Evolutionary conservation across 306 rosid genomes (phyloP).

Genomic region (Myrica gale): DNA sequence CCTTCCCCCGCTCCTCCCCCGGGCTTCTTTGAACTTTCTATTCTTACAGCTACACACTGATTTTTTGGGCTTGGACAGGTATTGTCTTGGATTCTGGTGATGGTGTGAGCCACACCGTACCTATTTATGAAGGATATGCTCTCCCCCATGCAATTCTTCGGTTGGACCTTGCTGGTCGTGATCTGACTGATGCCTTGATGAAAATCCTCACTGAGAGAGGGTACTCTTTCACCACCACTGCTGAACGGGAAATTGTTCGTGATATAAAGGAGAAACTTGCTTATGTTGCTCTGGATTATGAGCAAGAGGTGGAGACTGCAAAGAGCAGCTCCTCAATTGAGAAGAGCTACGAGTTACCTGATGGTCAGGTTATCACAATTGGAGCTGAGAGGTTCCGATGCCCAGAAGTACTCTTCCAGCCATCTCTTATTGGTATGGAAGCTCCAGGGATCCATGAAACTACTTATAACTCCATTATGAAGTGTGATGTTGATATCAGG

Average conservation of each 20-base stretch:
- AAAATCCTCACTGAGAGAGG: constrained; percentile 75
- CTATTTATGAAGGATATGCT: constrained; percentile 70
- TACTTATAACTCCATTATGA: constrained; percentile 74
- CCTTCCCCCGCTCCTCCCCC: neutral
- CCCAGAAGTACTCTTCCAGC: constrained; percentile 78
- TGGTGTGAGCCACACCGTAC: constrained; percentile 80
- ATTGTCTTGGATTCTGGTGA: constrained; percentile 77
- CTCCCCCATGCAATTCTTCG: constrained; percentile 75
- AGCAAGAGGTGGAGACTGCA: constrained; percentile 67
- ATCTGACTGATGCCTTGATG: constrained; percentile 60
- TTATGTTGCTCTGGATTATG: constrained; percentile 69
- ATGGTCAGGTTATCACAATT: constrained; percentile 70
- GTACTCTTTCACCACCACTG: constrained; percentile 65
- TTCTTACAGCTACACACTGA: constrained; percentile 11
- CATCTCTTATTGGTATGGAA: constrained; percentile 73
- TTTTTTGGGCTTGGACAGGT: constrained; percentile 39
- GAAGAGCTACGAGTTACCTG: constrained; percentile 72
- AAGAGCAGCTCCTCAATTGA: constrained; percentile 64
- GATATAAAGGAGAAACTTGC: constrained; percentile 74
- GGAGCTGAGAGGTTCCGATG: constrained; percentile 81
- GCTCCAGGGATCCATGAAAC: constrained; percentile 73
- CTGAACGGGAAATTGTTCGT: constrained; percentile 80
- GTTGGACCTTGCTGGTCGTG: constrained; percentile 79
- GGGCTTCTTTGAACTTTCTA: neutral
- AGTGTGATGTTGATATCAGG: constrained; percentile 77